Evolutionary conservation across 345 rosid species (phyloP), one percentile per base, ranked within the genome.

Genomic region (Durio zibethinus): DNA sequence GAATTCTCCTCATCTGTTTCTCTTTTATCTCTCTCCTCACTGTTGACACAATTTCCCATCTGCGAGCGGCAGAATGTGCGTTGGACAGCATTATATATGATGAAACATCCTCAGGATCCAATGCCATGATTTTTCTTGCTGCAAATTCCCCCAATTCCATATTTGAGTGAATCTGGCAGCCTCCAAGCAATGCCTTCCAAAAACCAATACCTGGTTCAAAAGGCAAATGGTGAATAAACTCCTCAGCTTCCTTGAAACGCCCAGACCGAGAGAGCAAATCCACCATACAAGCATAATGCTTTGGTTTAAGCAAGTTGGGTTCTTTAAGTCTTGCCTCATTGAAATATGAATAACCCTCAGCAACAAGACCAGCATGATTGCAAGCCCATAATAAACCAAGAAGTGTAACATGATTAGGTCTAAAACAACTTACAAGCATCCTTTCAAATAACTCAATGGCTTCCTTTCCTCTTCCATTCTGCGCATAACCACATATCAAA

Each of bases 171-270:
- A 89, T 89, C 79, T 82, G 90, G 82, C 97, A 92, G 65, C 98
- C 98, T n/a, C 92, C 89, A 21, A 91, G 97, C 75, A 91, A 80
- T 65, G 97, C 94, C 72, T 92, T 92, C 96, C 98, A 94, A 67
- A 94, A 92, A 75, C 97, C 98, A 50, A 92, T 80, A 54, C 97
- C 98, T 0, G 94, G 96, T 52, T 88, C 87, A 61, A 88, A 83
- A 11, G 93, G 93, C 85, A 94, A 72, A 56, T 80, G 77, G n/a
- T 75, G 63, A 53, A 92, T 77, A 79, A 88, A 85, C 79, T 74
- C 79, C 56, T 82, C 84, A 38, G 96, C 96, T 80, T 92, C 96
- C 60, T 83, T 52, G 75, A 92, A 90, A 62, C 15, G 83, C 47
- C 96, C 92, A 0, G 89, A 84, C 21, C 96, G 89, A 33, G 98